These are phyloP conservation scores for Inga laurina DNA, from an alignment of 306 rosid species.

Conservation along the genomic window DNA sequence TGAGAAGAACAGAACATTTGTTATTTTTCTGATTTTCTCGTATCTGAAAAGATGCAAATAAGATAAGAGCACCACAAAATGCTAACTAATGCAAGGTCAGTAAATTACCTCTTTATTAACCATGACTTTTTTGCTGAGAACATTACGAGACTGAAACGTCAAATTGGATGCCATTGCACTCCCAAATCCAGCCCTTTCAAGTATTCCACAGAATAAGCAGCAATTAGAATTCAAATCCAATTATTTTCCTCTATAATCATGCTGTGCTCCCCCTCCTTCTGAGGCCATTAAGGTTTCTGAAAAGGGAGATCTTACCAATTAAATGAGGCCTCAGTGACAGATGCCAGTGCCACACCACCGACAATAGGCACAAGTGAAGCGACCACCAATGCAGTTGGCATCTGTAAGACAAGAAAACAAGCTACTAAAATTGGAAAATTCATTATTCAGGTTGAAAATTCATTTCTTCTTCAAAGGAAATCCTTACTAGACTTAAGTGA, in stretches of 20 bases:
- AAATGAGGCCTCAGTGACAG: slow-evolving; percentile 86
- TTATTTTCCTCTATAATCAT: slow-evolving; percentile 2
- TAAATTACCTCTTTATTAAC: slow-evolving; percentile 72
- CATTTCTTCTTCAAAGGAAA: slow-evolving; percentile 13
- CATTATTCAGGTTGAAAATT: neutral
- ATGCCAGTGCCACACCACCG: slow-evolving; percentile 92
- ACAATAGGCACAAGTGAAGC: slow-evolving; percentile 85
- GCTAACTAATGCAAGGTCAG: slow-evolving; percentile 10
- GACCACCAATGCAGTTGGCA: slow-evolving; percentile 83
- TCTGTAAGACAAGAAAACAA: slow-evolving; percentile 43
- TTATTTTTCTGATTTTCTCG: slow-evolving; percentile 13
- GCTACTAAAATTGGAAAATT: neutral
- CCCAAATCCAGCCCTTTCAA: slow-evolving; percentile 87
- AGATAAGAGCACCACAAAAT: slow-evolving; percentile 16
- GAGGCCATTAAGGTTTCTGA: slow-evolving; percentile 9
- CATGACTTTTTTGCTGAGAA: slow-evolving; percentile 97
- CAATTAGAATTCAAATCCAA: slow-evolving; percentile 29
- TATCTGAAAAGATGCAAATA: neutral
- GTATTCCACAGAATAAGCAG: slow-evolving; percentile 29
- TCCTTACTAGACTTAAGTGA: neutral
- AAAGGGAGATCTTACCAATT: slow-evolving; percentile 65
- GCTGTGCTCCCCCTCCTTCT: neutral
- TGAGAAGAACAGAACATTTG: slow-evolving; percentile 47
- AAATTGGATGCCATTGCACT: slow-evolving; percentile 99
- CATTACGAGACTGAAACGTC: slow-evolving; percentile 93